A percentile compares a stretch with the other conserved stretches of the same genome.
These are phyloP conservation scores for Nepenthes mirabilis DNA, from an alignment of 148 eudicot genomes.

Conservation along the genomic window DNA sequence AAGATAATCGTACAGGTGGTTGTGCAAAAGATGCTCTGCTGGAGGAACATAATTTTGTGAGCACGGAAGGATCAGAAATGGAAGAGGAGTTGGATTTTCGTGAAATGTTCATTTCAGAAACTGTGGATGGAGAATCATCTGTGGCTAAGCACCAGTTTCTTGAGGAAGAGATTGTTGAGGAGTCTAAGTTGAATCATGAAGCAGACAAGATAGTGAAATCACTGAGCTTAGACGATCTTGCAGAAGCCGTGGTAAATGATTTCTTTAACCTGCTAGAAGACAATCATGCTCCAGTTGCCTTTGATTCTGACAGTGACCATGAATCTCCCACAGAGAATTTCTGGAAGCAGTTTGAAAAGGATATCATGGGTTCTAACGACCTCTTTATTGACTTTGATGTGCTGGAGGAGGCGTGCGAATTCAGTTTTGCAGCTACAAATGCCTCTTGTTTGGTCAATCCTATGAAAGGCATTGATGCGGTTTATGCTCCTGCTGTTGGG, in stretches of 20 bases:
- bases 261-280: conserved; percentile 64
- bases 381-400: conserved; percentile 35
- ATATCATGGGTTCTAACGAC: conserved; percentile 51
- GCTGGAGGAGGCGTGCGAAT: conserved; percentile 21
- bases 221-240: conserved; percentile 52
- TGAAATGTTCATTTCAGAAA: conserved; percentile 19
- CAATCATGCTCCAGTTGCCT: conserved; percentile 39
- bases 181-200: conserved; percentile 12
- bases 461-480: conserved; percentile 14
- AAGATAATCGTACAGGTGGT: conserved; percentile 6
- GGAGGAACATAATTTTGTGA: conserved; percentile 7
- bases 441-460: conserved; percentile 18
- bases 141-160: conserved; percentile 6
- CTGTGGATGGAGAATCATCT: conserved; percentile 11
- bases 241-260: conserved; percentile 55
- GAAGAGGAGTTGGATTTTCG: conserved; percentile 15
- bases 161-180: conserved; percentile 7
- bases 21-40: conserved; percentile 2
- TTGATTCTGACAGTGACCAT: conserved; percentile 46
- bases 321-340: conserved; percentile 84
- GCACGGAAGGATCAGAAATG: conserved; percentile 9
- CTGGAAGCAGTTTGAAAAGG: conserved; percentile 75
- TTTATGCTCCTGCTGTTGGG: conserved; percentile 1
- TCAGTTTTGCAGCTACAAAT: conserved; percentile 19
- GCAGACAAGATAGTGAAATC: conserved; percentile 26